Conservation (phyloP, 768 basidiomycete genomes). For the Naganishia friedmannii region DNA sequence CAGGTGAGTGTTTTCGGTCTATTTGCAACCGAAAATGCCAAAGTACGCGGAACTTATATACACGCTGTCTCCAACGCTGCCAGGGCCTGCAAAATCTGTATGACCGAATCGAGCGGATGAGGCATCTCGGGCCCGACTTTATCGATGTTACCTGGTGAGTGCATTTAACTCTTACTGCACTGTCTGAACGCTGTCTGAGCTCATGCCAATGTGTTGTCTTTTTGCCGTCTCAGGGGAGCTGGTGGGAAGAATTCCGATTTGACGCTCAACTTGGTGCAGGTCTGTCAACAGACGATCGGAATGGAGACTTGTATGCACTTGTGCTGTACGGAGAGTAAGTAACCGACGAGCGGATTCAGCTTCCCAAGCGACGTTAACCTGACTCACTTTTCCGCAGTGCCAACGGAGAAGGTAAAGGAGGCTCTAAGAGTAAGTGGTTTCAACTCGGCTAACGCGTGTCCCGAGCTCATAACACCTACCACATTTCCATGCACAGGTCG, state of each 20-base stretch:
- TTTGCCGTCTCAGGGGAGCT: slow-evolving; percentile 69
- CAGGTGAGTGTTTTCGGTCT: slow-evolving; percentile 75
- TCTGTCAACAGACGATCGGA: slow-evolving; percentile 86
- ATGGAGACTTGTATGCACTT: slow-evolving; percentile 98
- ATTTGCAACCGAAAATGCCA: no score
- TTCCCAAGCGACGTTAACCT: neutral
- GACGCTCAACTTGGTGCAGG: slow-evolving; percentile 89
- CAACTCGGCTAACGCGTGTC: neutral
- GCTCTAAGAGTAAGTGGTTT: slow-evolving; percentile 74
- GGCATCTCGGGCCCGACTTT: slow-evolving; percentile 89
- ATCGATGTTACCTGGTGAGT: slow-evolving; percentile 91
- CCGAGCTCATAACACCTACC: no score
- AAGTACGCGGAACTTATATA: slow-evolving; percentile 31
- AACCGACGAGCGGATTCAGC: neutral
- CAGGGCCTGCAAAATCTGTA: slow-evolving; percentile 92
- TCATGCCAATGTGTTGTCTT: neutral
- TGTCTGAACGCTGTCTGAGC: no score
- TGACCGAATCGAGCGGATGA: slow-evolving; percentile 98
- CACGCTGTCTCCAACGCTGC: neutral
- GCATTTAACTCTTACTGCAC: no score
- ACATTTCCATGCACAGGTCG: slow-evolving; percentile 61
- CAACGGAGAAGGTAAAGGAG: slow-evolving; percentile 87
- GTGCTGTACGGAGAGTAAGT: slow-evolving; percentile 83
- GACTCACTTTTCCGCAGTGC: slow-evolving; percentile 57
- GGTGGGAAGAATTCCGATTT: slow-evolving; percentile 92